Evolutionary conservation across 257 asterid species (phyloP).

Genomic region (Nicotiana paniculata): DNA sequence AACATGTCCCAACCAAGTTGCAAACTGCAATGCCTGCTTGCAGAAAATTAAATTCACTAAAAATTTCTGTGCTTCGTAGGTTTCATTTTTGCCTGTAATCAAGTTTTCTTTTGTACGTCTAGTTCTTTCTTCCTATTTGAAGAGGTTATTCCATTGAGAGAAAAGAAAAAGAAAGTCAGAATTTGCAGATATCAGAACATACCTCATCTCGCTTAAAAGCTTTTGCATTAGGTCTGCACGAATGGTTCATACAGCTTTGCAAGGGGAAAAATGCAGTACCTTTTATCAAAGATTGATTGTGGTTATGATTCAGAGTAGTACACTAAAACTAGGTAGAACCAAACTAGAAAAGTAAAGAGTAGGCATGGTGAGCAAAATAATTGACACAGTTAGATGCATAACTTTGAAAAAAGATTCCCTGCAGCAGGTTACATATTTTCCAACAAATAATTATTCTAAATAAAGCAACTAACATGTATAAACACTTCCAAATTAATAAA

Average conservation of each 20-base stretch:
- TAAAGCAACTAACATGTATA: not conserved
- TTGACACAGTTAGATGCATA: not conserved
- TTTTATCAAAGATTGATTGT: conserved; percentile 25
- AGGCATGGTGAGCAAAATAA: not conserved
- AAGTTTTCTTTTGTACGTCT: not conserved
- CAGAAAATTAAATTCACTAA: not conserved
- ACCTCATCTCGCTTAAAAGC: conserved; percentile 95
- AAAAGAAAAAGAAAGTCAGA: not conserved
- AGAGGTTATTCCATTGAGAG: not conserved
- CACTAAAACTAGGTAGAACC: not conserved
- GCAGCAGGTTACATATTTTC: not conserved
- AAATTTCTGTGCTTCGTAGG: not conserved
- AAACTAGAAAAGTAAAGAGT: not conserved
- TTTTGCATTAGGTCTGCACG: conserved; percentile 82
- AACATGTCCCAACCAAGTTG: not conserved
- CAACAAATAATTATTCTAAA: not conserved
- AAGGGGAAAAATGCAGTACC: conserved; percentile 89
- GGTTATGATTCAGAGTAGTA: not conserved
- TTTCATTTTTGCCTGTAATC: not conserved
- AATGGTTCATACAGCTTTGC: conserved; percentile 95
- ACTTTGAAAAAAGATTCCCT: not conserved
- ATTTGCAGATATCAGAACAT: not conserved
- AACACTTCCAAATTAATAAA: not conserved
- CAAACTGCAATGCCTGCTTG: not conserved
- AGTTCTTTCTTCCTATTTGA: conserved; percentile 1